A percentile compares a stretch with the other conserved stretches of the same genome.
phyloP scores from a whole-genome alignment of 2,329 filamentous ascomycete genomes.

The Ilyonectria destructans region DNA sequence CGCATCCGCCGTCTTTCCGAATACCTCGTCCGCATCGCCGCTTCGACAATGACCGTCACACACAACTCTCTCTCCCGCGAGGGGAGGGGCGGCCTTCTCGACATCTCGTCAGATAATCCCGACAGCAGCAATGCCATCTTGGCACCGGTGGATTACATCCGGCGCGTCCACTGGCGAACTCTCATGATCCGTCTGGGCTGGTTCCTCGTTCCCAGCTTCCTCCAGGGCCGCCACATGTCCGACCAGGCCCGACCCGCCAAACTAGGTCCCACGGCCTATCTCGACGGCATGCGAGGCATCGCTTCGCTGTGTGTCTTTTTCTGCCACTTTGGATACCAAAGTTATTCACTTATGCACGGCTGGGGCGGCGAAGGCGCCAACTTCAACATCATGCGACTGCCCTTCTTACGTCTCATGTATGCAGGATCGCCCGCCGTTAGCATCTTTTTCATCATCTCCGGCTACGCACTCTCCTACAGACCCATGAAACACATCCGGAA shows the following conservation, averaged over 20 bases:
- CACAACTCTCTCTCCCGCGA: constrained; percentile 57
- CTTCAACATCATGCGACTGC: constrained; percentile 66
- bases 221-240: constrained; percentile 61
- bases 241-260: constrained; percentile 59
- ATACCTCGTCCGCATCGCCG: constrained; percentile 33
- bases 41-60: constrained; percentile 57
- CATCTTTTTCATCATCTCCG: constrained; percentile 75
- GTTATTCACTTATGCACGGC: constrained; percentile 66
- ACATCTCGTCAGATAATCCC: constrained; percentile 58
- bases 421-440: constrained; percentile 71
- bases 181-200: constrained; percentile 57
- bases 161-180: constrained; percentile 49
- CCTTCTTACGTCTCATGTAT: constrained; percentile 69
- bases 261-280: constrained; percentile 69
- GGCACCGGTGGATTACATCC: constrained; percentile 49
- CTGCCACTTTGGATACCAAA: constrained; percentile 67
- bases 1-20: constrained; percentile 14
- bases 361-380: constrained; percentile 62
- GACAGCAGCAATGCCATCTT: constrained; percentile 60
- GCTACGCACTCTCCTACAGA: constrained; percentile 72
- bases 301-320: constrained; percentile 72
- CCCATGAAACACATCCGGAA: constrained; percentile 63
- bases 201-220: constrained; percentile 68
- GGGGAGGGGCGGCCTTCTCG: constrained; percentile 63
- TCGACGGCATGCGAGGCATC: constrained; percentile 72